phyloP scores from a whole-genome alignment of 768 basidiomycete genomes.

The Cyclocybe aegerita region DNA sequence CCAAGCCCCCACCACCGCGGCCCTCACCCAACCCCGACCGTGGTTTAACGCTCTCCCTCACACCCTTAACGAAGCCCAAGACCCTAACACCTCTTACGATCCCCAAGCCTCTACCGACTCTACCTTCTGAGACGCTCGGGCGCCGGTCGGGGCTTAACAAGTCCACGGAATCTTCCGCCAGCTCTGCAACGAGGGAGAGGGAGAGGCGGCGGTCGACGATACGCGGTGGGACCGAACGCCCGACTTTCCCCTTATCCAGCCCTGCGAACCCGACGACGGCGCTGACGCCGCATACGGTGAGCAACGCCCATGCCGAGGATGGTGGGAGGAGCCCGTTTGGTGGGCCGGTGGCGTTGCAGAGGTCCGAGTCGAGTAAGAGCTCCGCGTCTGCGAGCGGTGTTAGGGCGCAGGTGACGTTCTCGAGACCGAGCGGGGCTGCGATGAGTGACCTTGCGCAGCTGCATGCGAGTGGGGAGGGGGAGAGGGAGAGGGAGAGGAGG shows the following conservation, averaged over 20 bases:
- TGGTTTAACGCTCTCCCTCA: slow-evolving; percentile 15
- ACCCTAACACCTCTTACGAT: slow-evolving; percentile 50
- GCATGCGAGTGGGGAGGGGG: slow-evolving; percentile 18
- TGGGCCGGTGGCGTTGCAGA: slow-evolving; percentile 29
- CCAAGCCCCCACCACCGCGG: slow-evolving; percentile 4
- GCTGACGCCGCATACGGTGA: slow-evolving; percentile 63
- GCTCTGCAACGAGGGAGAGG: slow-evolving; percentile 8
- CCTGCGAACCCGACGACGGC: slow-evolving; percentile 64
- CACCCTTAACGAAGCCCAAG: too few relatives aligned
- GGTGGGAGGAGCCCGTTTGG: slow-evolving; percentile 25
- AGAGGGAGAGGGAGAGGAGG: slow-evolving; percentile 30
- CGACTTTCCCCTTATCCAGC: slow-evolving; percentile 52
- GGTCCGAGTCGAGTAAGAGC: slow-evolving; percentile 49
- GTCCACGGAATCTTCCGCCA: neutral
- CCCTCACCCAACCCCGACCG: slow-evolving; percentile 35
- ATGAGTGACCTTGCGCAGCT: slow-evolving; percentile 58
- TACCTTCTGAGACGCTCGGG: slow-evolving; percentile 55
- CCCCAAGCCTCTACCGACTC: slow-evolving; percentile 56
- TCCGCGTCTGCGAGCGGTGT: slow-evolving; percentile 1
- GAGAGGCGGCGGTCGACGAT: slow-evolving; percentile 37
- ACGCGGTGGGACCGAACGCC: slow-evolving; percentile 30
- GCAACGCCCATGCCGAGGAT: slow-evolving; percentile 23
- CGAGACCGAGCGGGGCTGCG: slow-evolving; percentile 57
- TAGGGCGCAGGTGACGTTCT: slow-evolving; percentile 60
- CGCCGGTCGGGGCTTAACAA: slow-evolving; percentile 12